Evolutionary conservation across 2,329 filamentous ascomycete species (phyloP).

Genomic region (Sporothrix pseudoabietina): DNA sequence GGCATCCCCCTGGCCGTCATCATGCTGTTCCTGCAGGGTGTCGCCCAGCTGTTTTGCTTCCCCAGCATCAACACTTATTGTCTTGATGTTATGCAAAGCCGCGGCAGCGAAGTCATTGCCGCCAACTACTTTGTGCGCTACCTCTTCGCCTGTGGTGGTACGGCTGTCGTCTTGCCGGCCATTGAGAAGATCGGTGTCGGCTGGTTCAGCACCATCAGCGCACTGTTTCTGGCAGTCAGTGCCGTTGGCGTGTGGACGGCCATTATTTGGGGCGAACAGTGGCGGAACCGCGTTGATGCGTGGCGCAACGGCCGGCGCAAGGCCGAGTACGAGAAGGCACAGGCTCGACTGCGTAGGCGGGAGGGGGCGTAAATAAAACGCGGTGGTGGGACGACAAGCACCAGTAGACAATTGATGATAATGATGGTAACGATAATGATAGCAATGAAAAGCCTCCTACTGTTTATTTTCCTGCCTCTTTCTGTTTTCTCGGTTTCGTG

Average conservation of each 20-base stretch:
- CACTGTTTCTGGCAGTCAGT: slow-evolving; percentile 55
- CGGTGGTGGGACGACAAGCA: background rate
- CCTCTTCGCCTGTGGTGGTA: slow-evolving; percentile 70
- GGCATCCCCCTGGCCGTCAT: slow-evolving; percentile 59
- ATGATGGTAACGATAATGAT: background rate
- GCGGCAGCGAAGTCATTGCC: slow-evolving; percentile 72
- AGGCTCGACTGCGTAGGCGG: slow-evolving; percentile 24
- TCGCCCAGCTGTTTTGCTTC: slow-evolving; percentile 70
- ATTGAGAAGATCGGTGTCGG: slow-evolving; percentile 76
- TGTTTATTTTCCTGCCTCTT: background rate
- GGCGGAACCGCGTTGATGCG: slow-evolving; percentile 58
- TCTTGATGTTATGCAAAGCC: slow-evolving; percentile 74
- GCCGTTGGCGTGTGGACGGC: slow-evolving; percentile 52
- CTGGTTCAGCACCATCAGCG: slow-evolving; percentile 75
- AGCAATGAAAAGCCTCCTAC: background rate
- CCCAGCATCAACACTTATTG: slow-evolving; percentile 74
- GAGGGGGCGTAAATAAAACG: background rate
- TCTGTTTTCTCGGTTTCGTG: background rate
- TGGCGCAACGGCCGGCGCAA: slow-evolving; percentile 46
- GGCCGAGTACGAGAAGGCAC: slow-evolving; percentile 26
- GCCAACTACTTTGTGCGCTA: slow-evolving; percentile 81
- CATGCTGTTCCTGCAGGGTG: slow-evolving; percentile 68
- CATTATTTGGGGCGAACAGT: slow-evolving; percentile 52
- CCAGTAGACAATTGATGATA: background rate
- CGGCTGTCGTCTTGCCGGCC: slow-evolving; percentile 71